Evolutionary conservation across 2,329 filamentous ascomycete genomes (phyloP).

Genomic region (Metarhizium sp.): DNA sequence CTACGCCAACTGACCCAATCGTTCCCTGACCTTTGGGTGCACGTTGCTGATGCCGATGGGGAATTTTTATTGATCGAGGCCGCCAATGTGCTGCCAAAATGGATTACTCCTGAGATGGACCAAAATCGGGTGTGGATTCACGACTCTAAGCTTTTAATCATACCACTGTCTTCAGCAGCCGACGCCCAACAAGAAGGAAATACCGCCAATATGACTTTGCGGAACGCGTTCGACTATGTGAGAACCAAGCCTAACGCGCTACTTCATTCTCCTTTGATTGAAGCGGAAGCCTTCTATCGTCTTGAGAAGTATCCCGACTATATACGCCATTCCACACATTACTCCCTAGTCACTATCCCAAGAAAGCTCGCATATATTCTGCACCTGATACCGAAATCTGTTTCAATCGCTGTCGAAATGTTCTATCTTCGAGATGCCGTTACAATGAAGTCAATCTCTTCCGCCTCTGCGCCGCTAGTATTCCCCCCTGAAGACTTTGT

Average conservation of each 20-base stretch:
- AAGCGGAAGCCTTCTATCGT: conserved; percentile 86
- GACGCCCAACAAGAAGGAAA: conserved; percentile 5
- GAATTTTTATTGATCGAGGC: conserved; percentile 95
- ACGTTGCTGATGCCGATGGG: conserved; percentile 79
- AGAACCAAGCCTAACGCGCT: conserved; percentile 45
- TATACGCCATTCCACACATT: conserved; percentile 67
- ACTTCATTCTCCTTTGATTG: conserved; percentile 63
- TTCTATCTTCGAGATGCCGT: conserved; percentile 88
- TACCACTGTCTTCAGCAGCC: conserved; percentile 41
- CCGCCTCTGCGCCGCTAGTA: conserved; percentile 39
- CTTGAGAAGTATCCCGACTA: conserved; percentile 74
- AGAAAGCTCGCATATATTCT: conserved; percentile 74
- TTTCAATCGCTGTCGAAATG: conserved; percentile 77
- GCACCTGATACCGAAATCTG: conserved; percentile 62
- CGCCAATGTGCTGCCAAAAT: conserved; percentile 75
- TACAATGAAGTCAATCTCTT: conserved; percentile 58
- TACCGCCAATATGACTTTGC: conserved; percentile 41
- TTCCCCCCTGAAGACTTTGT: conserved; percentile 78
- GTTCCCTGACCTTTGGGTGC: conserved; percentile 69
- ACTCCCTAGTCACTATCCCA: conserved; percentile 64
- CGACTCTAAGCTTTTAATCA: conserved; percentile 62
- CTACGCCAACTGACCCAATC: conserved; percentile 70
- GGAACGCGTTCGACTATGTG: conserved; percentile 56
- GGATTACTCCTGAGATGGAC: conserved; percentile 87
- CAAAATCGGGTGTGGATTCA: conserved; percentile 87